phyloP scores from a whole-genome alignment of 768 basidiomycete species.

The Tylopilus rubrobrunneus region DNA sequence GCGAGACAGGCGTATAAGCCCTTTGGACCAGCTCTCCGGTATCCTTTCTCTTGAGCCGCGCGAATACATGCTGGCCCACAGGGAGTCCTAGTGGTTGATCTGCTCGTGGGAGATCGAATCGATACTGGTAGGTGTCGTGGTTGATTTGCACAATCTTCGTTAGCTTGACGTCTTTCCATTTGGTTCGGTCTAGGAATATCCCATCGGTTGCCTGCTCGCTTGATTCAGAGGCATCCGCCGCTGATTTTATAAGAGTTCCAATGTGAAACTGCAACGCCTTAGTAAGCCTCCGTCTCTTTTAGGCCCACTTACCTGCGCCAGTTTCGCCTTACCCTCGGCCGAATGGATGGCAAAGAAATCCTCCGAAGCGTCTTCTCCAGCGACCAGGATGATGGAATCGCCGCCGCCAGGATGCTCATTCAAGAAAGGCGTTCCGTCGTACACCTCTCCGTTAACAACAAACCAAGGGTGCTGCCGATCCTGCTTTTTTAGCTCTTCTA shows the following conservation, averaged over 20 bases:
- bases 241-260: conserved; percentile 38
- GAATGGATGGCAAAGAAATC: conserved; percentile 65
- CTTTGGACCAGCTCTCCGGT: conserved; percentile 47
- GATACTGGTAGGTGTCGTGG: conserved; percentile 47
- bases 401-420: conserved; percentile 57
- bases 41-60: conserved; percentile 41
- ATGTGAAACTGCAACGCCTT: conserved; percentile 39
- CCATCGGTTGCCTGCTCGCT: conserved; percentile 7
- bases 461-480: conserved; percentile 43
- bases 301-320: conserved; percentile 34
- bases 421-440: conserved; percentile 49
- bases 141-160: conserved; percentile 37
- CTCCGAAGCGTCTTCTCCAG: conserved; percentile 58
- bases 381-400: conserved; percentile 50
- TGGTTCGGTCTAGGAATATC: conserved; percentile 41
- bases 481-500: conserved; percentile 40
- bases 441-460: conserved; percentile 52
- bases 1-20: conserved; percentile 59
- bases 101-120: conserved; percentile 41
- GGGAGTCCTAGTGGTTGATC: conserved; percentile 49
- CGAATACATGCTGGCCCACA: conserved; percentile 58
- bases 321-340: conserved; percentile 42
- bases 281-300: conserved; percentile 1
- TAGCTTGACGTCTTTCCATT: conserved; percentile 48
- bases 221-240: not conserved